phyloP scores from a whole-genome alignment of 768 basidiomycete genomes.

The Coprinellus micaceus region DNA sequence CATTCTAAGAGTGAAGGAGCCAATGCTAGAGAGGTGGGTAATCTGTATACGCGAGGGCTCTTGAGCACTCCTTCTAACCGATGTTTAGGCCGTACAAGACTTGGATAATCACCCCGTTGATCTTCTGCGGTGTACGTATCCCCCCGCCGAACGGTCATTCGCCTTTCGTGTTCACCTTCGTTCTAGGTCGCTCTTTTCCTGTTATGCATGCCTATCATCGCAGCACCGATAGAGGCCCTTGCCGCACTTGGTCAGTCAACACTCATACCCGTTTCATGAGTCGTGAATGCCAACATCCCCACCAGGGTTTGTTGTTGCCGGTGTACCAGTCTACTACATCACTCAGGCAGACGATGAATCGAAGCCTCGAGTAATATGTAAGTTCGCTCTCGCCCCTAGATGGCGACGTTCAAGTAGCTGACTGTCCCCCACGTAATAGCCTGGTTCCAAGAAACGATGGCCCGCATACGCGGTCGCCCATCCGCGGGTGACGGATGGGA shows the following conservation, averaged over 20 bases:
- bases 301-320: constrained; percentile 72
- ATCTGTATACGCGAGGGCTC: not conserved
- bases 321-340: constrained; percentile 80
- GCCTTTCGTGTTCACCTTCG: constrained; percentile 8
- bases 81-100: constrained; percentile 79
- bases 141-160: not conserved
- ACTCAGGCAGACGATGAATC: constrained; percentile 51
- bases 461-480: constrained; percentile 49
- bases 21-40: constrained; percentile 70
- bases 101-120: constrained; percentile 86
- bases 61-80: not conserved
- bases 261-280: not conserved
- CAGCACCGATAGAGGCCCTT: constrained; percentile 84
- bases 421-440: constrained; percentile 16
- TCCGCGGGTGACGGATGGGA: constrained; percentile 66
- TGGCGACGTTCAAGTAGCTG: not conserved
- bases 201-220: constrained; percentile 90
- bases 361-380: constrained; percentile 38
- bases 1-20: constrained; percentile 87
- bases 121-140: constrained; percentile 75
- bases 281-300: constrained; percentile 3
- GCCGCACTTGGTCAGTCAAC: constrained; percentile 72
- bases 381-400: constrained; percentile 19
- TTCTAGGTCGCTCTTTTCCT: constrained; percentile 83
- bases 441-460: constrained; percentile 27